Base-by-base conservation (phyloP, 441 rosid genomes). In the Bruguiera hainesii region DNA sequence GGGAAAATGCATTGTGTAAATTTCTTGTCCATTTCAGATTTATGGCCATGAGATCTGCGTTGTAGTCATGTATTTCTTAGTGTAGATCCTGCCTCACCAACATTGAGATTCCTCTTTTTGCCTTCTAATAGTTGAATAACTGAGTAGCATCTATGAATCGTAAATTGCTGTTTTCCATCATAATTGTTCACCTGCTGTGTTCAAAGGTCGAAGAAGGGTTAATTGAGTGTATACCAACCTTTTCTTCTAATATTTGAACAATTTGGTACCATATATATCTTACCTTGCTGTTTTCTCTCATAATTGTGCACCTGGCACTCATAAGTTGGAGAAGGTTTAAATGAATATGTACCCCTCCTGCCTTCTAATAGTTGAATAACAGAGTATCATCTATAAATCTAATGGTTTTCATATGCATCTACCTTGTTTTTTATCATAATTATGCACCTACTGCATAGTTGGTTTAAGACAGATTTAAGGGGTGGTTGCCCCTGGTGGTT, bases 71-170 rank as follows among this genome's bases (percentile, higher is more conserved):
- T 15, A 26, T 65, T 42, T 67, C n/a, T 2, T 52, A 10, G 26
- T 52, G 11, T 20, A 68, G 65, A 37, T 68, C 37, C 16, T 50
- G 18, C 26, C 35, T 39, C 29, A 46, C 62, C 50, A 19, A 26
- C 21, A 16, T 37, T 65, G 31, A 51, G 20, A 46, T 71, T 11
- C 66, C 55, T 72, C 46, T 29, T 56, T 11, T 19, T 64, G 30
- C 51, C 39, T 52, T 19, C 16, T 30, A 29, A 33, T 48, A 56
- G 57, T 61, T 65, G 53, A 55, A 64, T 68, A 35, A 39, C 46
- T 42, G 23, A 39, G 25, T 31, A 37, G 13, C 48, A 46, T 61
- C 33, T 48, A 1, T 53, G 13, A 15, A 21, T 53, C 5, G 10
- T 53, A n/a, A 53, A n/a, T 21, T n/a, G 57, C 28, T 42, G 48